A percentile compares a stretch with the other conserved stretches of the same genome.
Evolutionary conservation across 129 eudicot species (phyloP).

Genomic region (Arctium minus): DNA sequence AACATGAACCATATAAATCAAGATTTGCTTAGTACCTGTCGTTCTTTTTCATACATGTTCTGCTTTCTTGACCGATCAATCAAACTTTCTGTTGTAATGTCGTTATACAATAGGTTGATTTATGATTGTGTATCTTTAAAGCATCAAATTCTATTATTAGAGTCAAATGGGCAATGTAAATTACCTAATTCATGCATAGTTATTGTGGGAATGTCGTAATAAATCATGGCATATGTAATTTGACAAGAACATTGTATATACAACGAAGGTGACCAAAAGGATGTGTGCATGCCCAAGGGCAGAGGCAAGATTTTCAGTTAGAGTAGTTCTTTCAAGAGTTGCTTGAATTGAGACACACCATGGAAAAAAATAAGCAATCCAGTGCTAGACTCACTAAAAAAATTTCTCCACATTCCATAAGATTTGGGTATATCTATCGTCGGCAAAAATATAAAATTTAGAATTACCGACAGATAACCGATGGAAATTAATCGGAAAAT

Average conservation of each 20-base stretch:
- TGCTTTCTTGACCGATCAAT: neutral
- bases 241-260: neutral
- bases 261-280: neutral
- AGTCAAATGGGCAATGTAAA: neutral
- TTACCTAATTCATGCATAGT: neutral
- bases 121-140: neutral
- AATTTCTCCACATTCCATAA: too few relatives aligned
- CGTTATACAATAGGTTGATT: neutral
- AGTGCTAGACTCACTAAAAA: too few relatives aligned
- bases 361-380: too few relatives aligned
- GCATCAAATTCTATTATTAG: neutral
- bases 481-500: too few relatives aligned
- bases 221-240: neutral
- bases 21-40: neutral
- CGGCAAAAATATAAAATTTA: too few relatives aligned
- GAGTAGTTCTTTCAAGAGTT: too few relatives aligned
- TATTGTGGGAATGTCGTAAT: neutral
- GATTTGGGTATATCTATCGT: too few relatives aligned
- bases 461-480: too few relatives aligned
- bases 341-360: too few relatives aligned
- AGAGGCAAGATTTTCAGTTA: too few relatives aligned
- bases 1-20: neutral
- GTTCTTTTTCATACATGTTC: neutral
- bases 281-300: neutral
- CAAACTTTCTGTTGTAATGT: neutral